These are phyloP conservation scores for Phytophthora aleatoria DNA, from an alignment of 352 stramenopile genomes.

Conservation along the genomic window DNA sequence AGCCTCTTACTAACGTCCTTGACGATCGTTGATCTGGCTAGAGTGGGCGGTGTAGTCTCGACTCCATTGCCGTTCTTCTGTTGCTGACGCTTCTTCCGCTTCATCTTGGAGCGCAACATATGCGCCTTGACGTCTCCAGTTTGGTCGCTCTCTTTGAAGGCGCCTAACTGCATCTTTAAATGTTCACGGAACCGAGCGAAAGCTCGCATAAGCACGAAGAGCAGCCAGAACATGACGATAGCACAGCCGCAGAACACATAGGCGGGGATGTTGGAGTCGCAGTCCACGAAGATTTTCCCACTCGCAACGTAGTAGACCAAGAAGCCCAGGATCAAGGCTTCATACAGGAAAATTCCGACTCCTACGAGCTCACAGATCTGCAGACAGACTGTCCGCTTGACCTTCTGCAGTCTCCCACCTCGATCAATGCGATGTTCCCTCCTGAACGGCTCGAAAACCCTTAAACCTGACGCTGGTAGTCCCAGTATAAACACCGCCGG, in stretches of 20 bases:
- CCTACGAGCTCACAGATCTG: slow-evolving; percentile 78
- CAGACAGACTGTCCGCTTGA: slow-evolving; percentile 79
- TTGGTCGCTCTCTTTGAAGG: slow-evolving; percentile 83
- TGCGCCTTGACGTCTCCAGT: slow-evolving; percentile 79
- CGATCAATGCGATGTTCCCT: slow-evolving; percentile 67
- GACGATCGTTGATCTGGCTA: slow-evolving; percentile 41
- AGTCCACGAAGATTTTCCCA: slow-evolving; percentile 59
- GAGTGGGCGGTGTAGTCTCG: slow-evolving; percentile 5
- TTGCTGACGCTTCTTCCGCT: slow-evolving; percentile 47
- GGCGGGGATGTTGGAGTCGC: slow-evolving; percentile 42
- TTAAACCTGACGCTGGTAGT: slow-evolving; percentile 63
- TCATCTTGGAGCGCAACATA: slow-evolving; percentile 62
- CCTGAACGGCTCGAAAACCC: slow-evolving; percentile 75
- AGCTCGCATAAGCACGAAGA: slow-evolving; percentile 68
- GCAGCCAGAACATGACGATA: slow-evolving; percentile 59
- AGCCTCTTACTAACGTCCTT: slow-evolving; percentile 71
- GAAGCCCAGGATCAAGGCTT: slow-evolving; percentile 47
- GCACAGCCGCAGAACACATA: slow-evolving; percentile 57
- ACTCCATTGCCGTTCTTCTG: slow-evolving; percentile 28
- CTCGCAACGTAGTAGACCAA: slow-evolving; percentile 66
- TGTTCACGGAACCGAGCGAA: slow-evolving; percentile 85
- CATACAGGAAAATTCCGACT: slow-evolving; percentile 61
- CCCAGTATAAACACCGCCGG: slow-evolving; percentile 65
- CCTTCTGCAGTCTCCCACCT: slow-evolving; percentile 66
- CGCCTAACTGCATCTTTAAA: slow-evolving; percentile 84